Evolutionary conservation across 1,284 basidiomycete species (phyloP).

Genomic region (Golubevia pallescens): DNA sequence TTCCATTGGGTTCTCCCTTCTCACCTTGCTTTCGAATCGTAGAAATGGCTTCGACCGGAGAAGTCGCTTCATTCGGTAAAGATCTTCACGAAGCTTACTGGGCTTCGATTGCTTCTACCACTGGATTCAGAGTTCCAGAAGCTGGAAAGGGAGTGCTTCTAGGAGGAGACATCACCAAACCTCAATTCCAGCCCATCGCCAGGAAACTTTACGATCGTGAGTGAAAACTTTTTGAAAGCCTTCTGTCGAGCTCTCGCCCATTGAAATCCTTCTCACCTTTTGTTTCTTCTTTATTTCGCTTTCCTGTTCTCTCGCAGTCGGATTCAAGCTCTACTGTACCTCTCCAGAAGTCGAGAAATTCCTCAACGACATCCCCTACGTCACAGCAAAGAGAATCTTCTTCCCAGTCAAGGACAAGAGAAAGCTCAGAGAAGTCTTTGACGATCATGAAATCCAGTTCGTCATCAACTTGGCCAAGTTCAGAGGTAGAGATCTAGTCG

Average conservation of each 20-base stretch:
- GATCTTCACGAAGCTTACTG: conserved; percentile 97
- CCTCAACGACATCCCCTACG: conserved; percentile 71
- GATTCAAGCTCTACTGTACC: conserved; percentile 91
- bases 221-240: not conserved
- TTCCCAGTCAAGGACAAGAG: conserved; percentile 98
- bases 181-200: conserved; percentile 46
- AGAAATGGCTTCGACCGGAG: conserved; percentile 92
- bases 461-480: conserved; percentile 91
- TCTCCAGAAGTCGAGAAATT: conserved; percentile 80
- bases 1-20: too few relatives aligned
- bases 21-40: too few relatives aligned
- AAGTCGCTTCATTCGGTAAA: conserved; percentile 95
- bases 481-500: conserved; percentile 78
- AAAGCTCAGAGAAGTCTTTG: conserved; percentile 79
- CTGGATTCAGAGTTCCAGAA: conserved; percentile 60
- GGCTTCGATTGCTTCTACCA: conserved; percentile 68
- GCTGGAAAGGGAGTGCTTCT: conserved; percentile 60
- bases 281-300: not conserved
- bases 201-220: conserved; percentile 45
- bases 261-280: not conserved
- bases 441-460: conserved; percentile 92
- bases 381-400: conserved; percentile 80
- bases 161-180: conserved; percentile 56
- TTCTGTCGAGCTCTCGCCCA: not conserved
- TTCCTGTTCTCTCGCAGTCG: conserved; percentile 54